These are phyloP conservation scores for Trametes sp. DNA, from an alignment of 1,284 basidiomycete genomes.

Conservation along the genomic window DNA sequence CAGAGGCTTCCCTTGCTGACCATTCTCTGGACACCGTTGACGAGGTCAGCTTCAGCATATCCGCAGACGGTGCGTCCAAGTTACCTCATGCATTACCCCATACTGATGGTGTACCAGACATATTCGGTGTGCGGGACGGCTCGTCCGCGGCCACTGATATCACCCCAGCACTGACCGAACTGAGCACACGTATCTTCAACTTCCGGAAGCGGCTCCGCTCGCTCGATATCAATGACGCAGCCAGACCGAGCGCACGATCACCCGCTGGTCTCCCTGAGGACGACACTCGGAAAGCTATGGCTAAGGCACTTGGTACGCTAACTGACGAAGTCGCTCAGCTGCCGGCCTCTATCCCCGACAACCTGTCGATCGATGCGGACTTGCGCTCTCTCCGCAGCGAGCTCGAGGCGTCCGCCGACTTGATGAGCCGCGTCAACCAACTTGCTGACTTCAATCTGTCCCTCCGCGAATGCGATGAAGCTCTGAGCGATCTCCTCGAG, in stretches of 20 bases:
- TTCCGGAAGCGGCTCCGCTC: slow-evolving; percentile 67
- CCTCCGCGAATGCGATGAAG: slow-evolving; percentile 68
- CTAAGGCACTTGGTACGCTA: slow-evolving; percentile 54
- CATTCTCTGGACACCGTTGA: slow-evolving; percentile 32
- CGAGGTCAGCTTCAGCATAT: slow-evolving; percentile 27
- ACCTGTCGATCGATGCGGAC: slow-evolving; percentile 57
- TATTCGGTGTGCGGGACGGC: slow-evolving; percentile 57
- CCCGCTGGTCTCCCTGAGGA: slow-evolving; percentile 59
- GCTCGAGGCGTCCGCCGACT: slow-evolving; percentile 54
- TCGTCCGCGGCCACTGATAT: slow-evolving; percentile 40
- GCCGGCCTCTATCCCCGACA: slow-evolving; percentile 49
- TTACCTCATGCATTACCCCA: slow-evolving; percentile 7
- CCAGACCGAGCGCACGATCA: slow-evolving; percentile 52
- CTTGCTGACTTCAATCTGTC: slow-evolving; percentile 59
- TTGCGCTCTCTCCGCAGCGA: slow-evolving; percentile 67
- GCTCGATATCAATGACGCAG: slow-evolving; percentile 64
- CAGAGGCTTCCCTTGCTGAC: slow-evolving; percentile 18
- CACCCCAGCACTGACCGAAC: slow-evolving; percentile 36
- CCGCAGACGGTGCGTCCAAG: slow-evolving; percentile 42
- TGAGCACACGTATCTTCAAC: slow-evolving; percentile 40
- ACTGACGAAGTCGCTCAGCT: slow-evolving; percentile 55
- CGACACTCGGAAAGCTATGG: slow-evolving; percentile 54
- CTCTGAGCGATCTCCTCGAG: slow-evolving; percentile 81
- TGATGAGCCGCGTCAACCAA: slow-evolving; percentile 58
- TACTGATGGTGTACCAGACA: slow-evolving; percentile 48